Percentiles rank a stretch among this genome's conserved stretches.
Evolutionary conservation across 2,329 filamentous ascomycete species (phyloP).

Genomic region (Lasiodiplodia sp.): DNA sequence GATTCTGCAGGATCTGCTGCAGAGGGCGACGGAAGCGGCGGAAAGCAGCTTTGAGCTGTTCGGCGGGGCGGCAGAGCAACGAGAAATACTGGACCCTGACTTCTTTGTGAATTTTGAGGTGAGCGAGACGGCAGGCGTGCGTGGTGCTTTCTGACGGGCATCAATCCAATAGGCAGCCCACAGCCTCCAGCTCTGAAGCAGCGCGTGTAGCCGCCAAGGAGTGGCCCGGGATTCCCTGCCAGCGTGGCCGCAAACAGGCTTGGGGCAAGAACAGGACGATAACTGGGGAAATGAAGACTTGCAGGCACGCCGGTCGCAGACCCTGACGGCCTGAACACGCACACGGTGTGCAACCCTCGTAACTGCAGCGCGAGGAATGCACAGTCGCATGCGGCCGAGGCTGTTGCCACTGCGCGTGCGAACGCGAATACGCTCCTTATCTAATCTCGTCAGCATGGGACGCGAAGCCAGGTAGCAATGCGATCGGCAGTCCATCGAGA

Average conservation of each 20-base stretch:
- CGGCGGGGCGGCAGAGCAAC: constrained; percentile 8
- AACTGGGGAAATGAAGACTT: not conserved
- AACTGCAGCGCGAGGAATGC: constrained; percentile 16
- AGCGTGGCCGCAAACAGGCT: not conserved
- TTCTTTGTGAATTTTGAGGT: constrained; percentile 22
- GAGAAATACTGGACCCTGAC: constrained; percentile 17
- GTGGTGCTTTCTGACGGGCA: constrained; percentile 1
- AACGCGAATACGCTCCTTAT: constrained; percentile 6
- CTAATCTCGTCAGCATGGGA: constrained; percentile 17
- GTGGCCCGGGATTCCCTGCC: not conserved
- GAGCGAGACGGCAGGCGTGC: not conserved
- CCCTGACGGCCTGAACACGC: constrained; percentile 5
- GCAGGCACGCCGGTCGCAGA: not conserved
- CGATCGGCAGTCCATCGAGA: not conserved
- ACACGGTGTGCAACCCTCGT: constrained; percentile 8
- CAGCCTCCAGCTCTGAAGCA: constrained; percentile 2
- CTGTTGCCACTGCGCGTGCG: not conserved
- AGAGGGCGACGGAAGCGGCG: constrained; percentile 21
- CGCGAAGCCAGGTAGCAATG: not conserved
- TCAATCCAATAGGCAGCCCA: not conserved
- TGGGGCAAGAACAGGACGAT: constrained; percentile 2
- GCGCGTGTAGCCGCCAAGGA: not conserved
- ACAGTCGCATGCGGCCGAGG: constrained; percentile 15
- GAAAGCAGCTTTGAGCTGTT: constrained; percentile 14
- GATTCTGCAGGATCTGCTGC: constrained; percentile 17